These are phyloP conservation scores for Claviceps capensis DNA, from an alignment of 2,329 filamentous ascomycete genomes.

Conservation along the genomic window DNA sequence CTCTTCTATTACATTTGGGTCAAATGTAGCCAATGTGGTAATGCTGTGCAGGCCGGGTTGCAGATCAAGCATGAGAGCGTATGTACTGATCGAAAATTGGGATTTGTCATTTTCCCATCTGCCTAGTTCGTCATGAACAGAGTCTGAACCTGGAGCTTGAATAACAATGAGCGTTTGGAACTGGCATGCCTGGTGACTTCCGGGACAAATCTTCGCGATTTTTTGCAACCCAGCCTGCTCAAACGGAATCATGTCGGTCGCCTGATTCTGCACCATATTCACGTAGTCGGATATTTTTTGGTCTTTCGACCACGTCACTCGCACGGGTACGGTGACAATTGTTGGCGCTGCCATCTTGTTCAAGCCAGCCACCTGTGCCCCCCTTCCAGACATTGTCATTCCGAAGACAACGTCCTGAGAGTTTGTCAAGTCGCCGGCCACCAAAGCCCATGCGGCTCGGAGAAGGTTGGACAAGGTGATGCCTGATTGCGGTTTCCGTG, in stretches of 20 bases:
- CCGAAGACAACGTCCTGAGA: conserved; percentile 27
- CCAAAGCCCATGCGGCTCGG: conserved; percentile 32
- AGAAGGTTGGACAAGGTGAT: conserved; percentile 7
- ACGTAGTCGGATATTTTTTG: conserved; percentile 6
- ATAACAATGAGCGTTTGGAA: conserved; percentile 19
- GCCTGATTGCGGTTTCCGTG: conserved; percentile 11
- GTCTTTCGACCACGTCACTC: conserved; percentile 20
- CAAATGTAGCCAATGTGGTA: background rate
- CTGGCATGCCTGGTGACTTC: conserved; percentile 7
- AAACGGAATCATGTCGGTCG: conserved; percentile 8
- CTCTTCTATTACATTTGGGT: background rate
- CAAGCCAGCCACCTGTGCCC: conserved; percentile 9
- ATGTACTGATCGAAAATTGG: background rate
- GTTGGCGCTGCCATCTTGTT: conserved; percentile 15
- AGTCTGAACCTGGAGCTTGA: too few relatives aligned
- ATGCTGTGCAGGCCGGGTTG: too few relatives aligned
- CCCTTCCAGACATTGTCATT: conserved; percentile 27
- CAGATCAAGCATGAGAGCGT: background rate
- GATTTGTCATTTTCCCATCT: background rate
- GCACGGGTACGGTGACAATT: conserved; percentile 29
- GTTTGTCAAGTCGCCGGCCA: conserved; percentile 34
- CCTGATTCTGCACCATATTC: conserved; percentile 6
- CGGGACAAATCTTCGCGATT: conserved; percentile 10
- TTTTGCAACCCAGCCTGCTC: conserved; percentile 11
- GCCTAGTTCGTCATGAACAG: background rate